A percentile compares a stretch with the other conserved stretches of the same genome.
These are phyloP conservation scores for Wilcoxina mikolae DNA, from an alignment of 495 filamentous ascomycete genomes.

Conservation along the genomic window DNA sequence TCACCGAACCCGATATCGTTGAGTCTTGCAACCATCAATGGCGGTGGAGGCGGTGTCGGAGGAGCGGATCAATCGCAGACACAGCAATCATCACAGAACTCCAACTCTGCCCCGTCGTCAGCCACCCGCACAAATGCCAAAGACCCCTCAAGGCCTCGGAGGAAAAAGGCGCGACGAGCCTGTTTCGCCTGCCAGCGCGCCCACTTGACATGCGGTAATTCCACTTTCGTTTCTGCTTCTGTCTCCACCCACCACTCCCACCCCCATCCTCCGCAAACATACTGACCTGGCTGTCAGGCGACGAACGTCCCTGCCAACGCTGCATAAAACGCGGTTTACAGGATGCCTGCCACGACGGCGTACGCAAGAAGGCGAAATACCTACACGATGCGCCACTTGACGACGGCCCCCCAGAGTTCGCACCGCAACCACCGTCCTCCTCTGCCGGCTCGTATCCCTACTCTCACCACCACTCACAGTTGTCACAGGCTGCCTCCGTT, in stretches of 20 bases:
- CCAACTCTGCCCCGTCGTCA: not conserved
- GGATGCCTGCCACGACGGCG: constrained; percentile 83
- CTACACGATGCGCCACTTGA: constrained; percentile 88
- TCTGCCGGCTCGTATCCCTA: constrained; percentile 17
- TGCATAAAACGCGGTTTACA: constrained; percentile 87
- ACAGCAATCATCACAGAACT: not conserved
- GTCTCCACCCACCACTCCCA: not conserved
- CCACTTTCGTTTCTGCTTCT: constrained; percentile 30
- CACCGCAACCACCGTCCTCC: constrained; percentile 14
- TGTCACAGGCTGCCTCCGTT: constrained; percentile 7
- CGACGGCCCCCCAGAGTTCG: constrained; percentile 24
- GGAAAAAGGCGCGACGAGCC: constrained; percentile 91
- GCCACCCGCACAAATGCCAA: constrained; percentile 36
- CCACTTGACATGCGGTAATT: constrained; percentile 94
- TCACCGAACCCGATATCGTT: not conserved
- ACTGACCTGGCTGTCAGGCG: constrained; percentile 37
- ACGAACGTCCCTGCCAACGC: constrained; percentile 80
- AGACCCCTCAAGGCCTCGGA: constrained; percentile 69
- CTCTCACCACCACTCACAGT: constrained; percentile 7
- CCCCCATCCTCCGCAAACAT: not conserved
- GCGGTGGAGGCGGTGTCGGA: not conserved
- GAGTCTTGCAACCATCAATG: not conserved
- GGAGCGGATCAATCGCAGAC: constrained; percentile 4
- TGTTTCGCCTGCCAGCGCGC: constrained; percentile 95
- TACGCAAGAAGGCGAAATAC: constrained; percentile 98